Evolutionary conservation across 1,284 basidiomycete species (phyloP).

Genomic region (Omphalotus olearius): DNA sequence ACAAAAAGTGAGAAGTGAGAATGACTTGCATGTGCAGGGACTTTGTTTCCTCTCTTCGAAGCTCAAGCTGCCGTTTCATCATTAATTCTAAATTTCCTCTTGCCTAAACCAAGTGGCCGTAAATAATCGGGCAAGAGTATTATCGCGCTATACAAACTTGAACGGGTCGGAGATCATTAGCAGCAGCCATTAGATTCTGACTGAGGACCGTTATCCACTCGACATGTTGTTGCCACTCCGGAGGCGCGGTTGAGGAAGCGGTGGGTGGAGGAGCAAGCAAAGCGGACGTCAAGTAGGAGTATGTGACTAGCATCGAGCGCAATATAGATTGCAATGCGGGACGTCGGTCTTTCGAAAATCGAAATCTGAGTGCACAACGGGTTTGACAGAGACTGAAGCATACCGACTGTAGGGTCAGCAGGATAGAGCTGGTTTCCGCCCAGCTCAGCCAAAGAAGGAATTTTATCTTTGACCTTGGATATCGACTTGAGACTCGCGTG

Average conservation of each 20-base stretch:
- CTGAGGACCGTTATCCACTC: conserved; percentile 73
- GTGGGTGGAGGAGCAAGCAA: conserved; percentile 61
- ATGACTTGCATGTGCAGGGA: conserved; percentile 54
- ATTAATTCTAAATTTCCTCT: conserved; percentile 68
- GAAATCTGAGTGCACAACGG: not conserved
- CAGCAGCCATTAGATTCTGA: conserved; percentile 80
- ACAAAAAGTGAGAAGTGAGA: not conserved
- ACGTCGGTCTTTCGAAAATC: conserved; percentile 51
- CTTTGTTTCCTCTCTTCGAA: conserved; percentile 64
- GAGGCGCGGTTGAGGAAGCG: conserved; percentile 38
- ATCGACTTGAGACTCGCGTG: not conserved
- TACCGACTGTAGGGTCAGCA: conserved; percentile 60
- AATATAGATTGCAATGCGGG: conserved; percentile 65
- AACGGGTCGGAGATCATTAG: conserved; percentile 76
- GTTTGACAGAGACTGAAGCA: conserved; percentile 17
- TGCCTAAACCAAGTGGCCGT: conserved; percentile 38
- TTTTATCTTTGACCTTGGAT: conserved; percentile 65
- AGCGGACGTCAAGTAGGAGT: conserved; percentile 60
- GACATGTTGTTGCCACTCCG: conserved; percentile 67
- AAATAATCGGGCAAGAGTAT: conserved; percentile 2
- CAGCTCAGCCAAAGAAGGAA: conserved; percentile 65
- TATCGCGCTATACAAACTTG: conserved; percentile 39
- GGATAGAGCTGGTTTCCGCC: conserved; percentile 75
- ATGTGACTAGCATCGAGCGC: conserved; percentile 66
- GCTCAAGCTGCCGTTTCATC: conserved; percentile 70